Base-by-base conservation (phyloP, 2,329 filamentous ascomycete species). In the Fusarium humuli region DNA sequence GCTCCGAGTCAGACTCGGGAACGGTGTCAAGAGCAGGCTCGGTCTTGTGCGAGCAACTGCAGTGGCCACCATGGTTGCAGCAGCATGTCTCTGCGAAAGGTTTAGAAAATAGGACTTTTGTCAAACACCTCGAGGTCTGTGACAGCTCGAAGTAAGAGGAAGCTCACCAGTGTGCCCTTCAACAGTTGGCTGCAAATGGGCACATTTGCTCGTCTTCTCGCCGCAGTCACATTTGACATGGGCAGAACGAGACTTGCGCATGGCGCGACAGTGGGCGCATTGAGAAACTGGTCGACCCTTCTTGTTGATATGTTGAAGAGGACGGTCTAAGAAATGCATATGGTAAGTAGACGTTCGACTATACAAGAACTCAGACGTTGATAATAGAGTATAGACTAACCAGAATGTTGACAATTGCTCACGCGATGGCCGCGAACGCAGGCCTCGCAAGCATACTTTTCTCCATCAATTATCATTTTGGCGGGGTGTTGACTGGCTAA, bases 361-460 rank as follows among this genome's bases (percentile, higher is more conserved):
- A 47, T 30, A 34, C 23, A n/a, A 25, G 22, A 47, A 34, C 12
- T 50, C 40, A 7, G 20, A 29, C 27, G 12, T n/a, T 45, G 14
- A 14, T 22, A 44, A 47, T 59, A 22, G 41, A 64, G 41, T 29
- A 50, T 53, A 23, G 40, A 65, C 92, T 86, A 89, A 97, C 94
- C 94, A 81, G 90, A 88, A 83, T 99, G 96, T 81, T 95, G 94
- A 86, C 96, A 99, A 81, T 96, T 97, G 91, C 94, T 98, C 80
- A 99, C 96, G 80, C 96, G 93, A 85, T 99, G 96, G 79, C 96
- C 96, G 83, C 96, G 92, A 80, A 99, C 94, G 85, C 96, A 99
- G 84, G 94, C 94, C 85, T 97, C 93, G 87, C 95, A 98, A 83
- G 95, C 95, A 86, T 90, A 98, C 86, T 98, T 98, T 86, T 97